Evolutionary conservation across 2,329 filamentous ascomycete species (phyloP).

Genomic region (Septoria petroselini): DNA sequence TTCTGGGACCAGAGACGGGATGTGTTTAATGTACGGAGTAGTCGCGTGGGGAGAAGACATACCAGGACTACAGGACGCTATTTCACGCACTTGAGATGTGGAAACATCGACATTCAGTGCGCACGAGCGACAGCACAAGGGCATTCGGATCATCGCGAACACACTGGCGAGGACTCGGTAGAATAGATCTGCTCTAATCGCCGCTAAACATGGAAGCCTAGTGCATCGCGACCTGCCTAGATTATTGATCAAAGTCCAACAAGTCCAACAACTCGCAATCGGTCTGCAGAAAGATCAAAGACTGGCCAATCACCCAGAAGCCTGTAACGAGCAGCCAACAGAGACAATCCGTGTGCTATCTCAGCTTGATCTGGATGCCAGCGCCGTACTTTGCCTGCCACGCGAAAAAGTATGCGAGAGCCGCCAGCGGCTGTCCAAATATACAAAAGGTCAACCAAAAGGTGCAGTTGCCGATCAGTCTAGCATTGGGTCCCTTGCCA

Average conservation of each 20-base stretch:
- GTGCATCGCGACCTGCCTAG: too few relatives aligned
- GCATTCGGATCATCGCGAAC: too few relatives aligned
- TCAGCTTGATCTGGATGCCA: constrained; percentile 24
- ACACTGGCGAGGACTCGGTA: too few relatives aligned
- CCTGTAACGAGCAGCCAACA: background rate
- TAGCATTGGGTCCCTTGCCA: constrained; percentile 64
- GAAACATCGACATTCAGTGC: too few relatives aligned
- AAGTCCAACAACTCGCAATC: background rate
- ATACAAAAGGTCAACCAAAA: constrained; percentile 98
- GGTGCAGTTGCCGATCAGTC: constrained; percentile 82
- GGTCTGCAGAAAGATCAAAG: background rate
- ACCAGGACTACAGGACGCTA: too few relatives aligned
- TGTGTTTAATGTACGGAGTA: too few relatives aligned
- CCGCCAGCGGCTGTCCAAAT: constrained; percentile 89
- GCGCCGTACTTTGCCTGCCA: constrained; percentile 87
- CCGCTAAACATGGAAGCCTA: too few relatives aligned
- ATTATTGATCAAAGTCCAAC: too few relatives aligned
- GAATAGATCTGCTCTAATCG: too few relatives aligned
- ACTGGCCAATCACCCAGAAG: constrained; percentile 1
- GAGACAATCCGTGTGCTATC: constrained; percentile 7
- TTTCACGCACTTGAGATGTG: too few relatives aligned
- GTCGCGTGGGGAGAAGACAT: too few relatives aligned
- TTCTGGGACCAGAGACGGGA: background rate
- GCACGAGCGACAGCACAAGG: too few relatives aligned
- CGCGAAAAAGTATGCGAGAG: constrained; percentile 92